A percentile compares a stretch with the other conserved stretches of the same genome.
Conservation (phyloP, 139 green algal genomes). For the Trebouxia sp. region DNA sequence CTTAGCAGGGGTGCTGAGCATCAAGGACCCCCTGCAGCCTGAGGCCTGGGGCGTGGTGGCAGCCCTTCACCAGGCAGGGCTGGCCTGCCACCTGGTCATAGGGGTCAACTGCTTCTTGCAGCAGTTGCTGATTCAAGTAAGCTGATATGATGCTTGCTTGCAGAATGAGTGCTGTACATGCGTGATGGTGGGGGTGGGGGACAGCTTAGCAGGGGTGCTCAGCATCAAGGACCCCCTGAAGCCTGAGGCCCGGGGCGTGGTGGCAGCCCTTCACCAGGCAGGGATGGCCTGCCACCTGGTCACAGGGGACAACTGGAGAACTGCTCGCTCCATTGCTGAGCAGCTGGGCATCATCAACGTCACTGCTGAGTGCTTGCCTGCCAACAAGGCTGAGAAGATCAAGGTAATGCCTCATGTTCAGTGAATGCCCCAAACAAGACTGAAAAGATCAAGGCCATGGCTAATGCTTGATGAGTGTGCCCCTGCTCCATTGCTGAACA, state of each 20-base stretch:
- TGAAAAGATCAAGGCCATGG: too few relatives aligned
- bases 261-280: constrained; percentile 62
- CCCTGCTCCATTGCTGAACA: too few relatives aligned
- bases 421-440: too few relatives aligned
- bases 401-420: constrained; percentile 26
- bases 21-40: constrained; percentile 88
- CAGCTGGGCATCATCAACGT: constrained; percentile 72
- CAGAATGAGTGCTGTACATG: constrained; percentile 45
- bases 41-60: constrained; percentile 87
- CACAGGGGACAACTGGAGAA: constrained; percentile 90
- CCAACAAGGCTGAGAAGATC: constrained; percentile 73
- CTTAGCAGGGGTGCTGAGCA: constrained; percentile 62
- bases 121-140: too few relatives aligned
- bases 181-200: constrained; percentile 41
- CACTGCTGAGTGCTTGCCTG: constrained; percentile 60
- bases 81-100: too few relatives aligned
- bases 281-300: constrained; percentile 69
- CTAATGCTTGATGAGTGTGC: too few relatives aligned
- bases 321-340: constrained; percentile 72
- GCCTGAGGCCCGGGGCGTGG: constrained; percentile 85
- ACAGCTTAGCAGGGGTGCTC: constrained; percentile 60
- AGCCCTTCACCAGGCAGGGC: constrained; percentile 52
- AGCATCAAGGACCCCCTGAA: constrained; percentile 87
- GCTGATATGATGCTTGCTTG: too few relatives aligned
- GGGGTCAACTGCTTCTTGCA: too few relatives aligned